phyloP scores from a whole-genome alignment of 306 rosid genomes.

The Carpinus fangiana region DNA sequence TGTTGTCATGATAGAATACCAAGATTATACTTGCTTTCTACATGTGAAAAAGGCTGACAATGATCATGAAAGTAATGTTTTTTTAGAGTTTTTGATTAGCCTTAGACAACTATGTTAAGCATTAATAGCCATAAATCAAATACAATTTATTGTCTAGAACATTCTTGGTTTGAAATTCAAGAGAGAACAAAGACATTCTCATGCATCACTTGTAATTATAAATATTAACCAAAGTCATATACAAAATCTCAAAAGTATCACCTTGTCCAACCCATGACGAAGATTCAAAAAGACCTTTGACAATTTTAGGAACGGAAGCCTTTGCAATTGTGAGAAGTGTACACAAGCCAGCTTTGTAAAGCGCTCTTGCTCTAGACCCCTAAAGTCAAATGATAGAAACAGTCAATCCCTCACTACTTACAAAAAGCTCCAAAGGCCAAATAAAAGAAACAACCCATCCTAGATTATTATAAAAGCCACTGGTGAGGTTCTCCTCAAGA shows the following conservation, averaged over 20 bases:
- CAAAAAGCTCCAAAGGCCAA: constrained; percentile 49
- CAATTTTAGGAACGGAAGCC: constrained; percentile 79
- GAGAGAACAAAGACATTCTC: background rate
- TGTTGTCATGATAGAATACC: background rate
- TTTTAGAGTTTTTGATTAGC: background rate
- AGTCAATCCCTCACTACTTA: constrained; percentile 10
- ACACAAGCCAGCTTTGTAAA: constrained; percentile 89
- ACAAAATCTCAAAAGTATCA: constrained; percentile 33
- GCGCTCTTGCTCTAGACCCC: constrained; percentile 99
- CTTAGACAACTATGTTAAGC: background rate
- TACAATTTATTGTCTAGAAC: constrained; percentile 7
- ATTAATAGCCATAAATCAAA: background rate
- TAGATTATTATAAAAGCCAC: background rate
- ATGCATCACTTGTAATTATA: background rate
- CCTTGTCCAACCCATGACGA: constrained; percentile 88
- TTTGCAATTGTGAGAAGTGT: constrained; percentile 91
- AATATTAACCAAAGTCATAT: background rate
- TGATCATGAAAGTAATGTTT: background rate
- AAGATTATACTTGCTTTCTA: background rate
- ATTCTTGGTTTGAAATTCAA: constrained; percentile 2
- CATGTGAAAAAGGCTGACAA: background rate
- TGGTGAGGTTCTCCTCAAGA: constrained; percentile 4
- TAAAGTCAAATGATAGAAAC: constrained; percentile 40
- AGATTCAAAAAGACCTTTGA: constrained; percentile 83
- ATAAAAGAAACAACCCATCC: constrained; percentile 26